phyloP scores from a whole-genome alignment of 495 filamentous ascomycete genomes.

The Aspergillus kassunensis region DNA sequence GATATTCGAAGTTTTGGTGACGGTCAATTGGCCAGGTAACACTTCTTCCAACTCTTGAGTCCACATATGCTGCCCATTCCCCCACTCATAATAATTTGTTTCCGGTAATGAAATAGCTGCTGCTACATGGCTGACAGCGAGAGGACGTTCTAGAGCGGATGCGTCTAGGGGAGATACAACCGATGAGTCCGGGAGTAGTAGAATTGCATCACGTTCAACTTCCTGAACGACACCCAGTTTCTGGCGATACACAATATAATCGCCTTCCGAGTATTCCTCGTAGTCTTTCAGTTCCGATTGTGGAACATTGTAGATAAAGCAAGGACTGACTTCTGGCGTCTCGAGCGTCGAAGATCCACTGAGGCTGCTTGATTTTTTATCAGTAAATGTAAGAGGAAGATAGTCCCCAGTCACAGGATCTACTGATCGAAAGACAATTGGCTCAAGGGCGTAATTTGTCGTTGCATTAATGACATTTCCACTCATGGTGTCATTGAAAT shows the following conservation, averaged over 20 bases:
- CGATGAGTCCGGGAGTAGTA: conserved; percentile 17
- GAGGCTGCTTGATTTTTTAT: conserved; percentile 6
- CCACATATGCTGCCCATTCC: conserved; percentile 5
- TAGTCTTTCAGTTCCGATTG: conserved; percentile 13
- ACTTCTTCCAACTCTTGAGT: conserved; percentile 17
- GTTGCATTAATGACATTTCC: conserved; percentile 39
- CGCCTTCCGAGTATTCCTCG: conserved; percentile 18
- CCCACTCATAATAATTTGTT: not conserved
- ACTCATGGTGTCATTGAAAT: conserved; percentile 31
- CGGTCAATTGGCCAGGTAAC: conserved; percentile 45
- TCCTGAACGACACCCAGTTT: conserved; percentile 20
- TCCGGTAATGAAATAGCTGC: conserved; percentile 12
- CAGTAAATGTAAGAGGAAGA: conserved; percentile 18
- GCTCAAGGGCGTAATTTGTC: conserved; percentile 29
- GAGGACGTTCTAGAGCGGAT: conserved; percentile 10
- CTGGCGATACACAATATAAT: conserved; percentile 23
- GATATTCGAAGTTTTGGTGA: conserved; percentile 48
- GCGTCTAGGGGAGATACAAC: conserved; percentile 13
- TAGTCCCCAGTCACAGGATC: conserved; percentile 21
- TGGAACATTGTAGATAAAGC: conserved; percentile 12
- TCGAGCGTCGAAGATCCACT: not conserved
- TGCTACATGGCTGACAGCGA: conserved; percentile 5
- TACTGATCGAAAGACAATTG: conserved; percentile 24
- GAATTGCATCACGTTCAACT: conserved; percentile 19
- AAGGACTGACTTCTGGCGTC: not conserved